A percentile compares a stretch with the other conserved stretches of the same genome.
Conservation (phyloP, 169 alveolate species). For the Babesia divergens region DNA sequence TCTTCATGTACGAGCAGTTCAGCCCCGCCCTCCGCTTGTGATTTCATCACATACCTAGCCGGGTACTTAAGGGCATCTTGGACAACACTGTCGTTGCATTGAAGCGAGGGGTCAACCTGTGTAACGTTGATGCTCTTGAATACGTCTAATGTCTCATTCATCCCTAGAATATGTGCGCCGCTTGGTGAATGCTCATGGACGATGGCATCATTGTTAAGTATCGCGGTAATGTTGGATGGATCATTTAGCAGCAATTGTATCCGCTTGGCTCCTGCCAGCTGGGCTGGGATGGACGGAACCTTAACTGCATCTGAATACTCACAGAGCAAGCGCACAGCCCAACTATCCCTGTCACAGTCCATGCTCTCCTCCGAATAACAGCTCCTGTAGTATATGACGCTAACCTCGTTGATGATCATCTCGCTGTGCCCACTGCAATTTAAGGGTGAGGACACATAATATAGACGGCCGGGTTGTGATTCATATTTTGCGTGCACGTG, state of each 20-base stretch:
- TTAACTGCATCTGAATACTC: slow-evolving; percentile 59
- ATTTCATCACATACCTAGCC: slow-evolving; percentile 27
- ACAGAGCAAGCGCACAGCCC: slow-evolving; percentile 20
- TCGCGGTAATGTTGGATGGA: not conserved
- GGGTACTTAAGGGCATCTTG: slow-evolving; percentile 55
- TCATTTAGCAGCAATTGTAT: slow-evolving; percentile 45
- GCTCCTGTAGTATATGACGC: slow-evolving; percentile 46
- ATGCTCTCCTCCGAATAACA: slow-evolving; percentile 27
- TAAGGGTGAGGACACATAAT: slow-evolving; percentile 1
- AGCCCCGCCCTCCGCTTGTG: slow-evolving; percentile 55
- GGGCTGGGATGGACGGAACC: slow-evolving; percentile 50
- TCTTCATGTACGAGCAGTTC: slow-evolving; percentile 18
- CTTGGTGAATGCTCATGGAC: not conserved
- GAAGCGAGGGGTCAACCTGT: slow-evolving; percentile 64
- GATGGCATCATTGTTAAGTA: not conserved
- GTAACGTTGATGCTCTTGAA: slow-evolving; percentile 23
- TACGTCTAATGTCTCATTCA: not conserved
- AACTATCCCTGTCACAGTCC: slow-evolving; percentile 29
- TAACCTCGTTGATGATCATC: slow-evolving; percentile 27
- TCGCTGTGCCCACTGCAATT: not conserved
- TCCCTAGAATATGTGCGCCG: not conserved
- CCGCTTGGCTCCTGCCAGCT: slow-evolving; percentile 56
- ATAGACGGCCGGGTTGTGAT: slow-evolving; percentile 35
- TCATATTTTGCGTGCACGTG: not conserved
- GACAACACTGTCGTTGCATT: slow-evolving; percentile 6